Percentiles rank a stretch among this genome's conserved stretches.
phyloP scores from a whole-genome alignment of 371 early-diverging fungal genomes.

The Synchytrium microbalum region DNA sequence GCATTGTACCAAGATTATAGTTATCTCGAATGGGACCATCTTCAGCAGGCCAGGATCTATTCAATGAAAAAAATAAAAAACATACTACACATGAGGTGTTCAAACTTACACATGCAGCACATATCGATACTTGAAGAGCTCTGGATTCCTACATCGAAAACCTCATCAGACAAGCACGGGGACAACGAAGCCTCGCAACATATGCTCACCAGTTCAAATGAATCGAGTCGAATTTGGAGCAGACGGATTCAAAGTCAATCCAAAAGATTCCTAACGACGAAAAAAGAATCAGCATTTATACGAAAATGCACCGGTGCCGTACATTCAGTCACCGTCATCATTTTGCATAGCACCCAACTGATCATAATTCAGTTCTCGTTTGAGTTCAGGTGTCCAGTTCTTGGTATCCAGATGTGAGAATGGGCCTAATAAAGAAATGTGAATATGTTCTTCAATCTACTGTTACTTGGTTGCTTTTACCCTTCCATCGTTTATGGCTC shows the following conservation, averaged over 20 bases:
- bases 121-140: conserved; percentile 52
- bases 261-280: conserved; percentile 57
- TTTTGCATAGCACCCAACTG: conserved; percentile 51
- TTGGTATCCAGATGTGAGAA: conserved; percentile 64
- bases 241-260: conserved; percentile 78
- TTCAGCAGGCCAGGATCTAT: conserved; percentile 1
- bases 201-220: conserved; percentile 89
- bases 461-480: conserved; percentile 22
- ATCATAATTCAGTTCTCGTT: conserved; percentile 57
- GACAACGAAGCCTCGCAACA: conserved; percentile 10
- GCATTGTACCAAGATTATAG: not conserved
- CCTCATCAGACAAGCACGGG: too few species aligned
- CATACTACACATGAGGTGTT: not conserved
- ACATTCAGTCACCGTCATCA: conserved; percentile 55
- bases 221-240: conserved; percentile 66
- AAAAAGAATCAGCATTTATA: not conserved
- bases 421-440: conserved; percentile 22
- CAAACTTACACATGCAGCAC: conserved; percentile 48
- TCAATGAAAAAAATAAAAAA: not conserved
- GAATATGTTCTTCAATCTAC: not conserved
- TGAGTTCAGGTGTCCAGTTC: conserved; percentile 66
- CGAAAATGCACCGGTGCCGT: conserved; percentile 8
- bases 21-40: not conserved
- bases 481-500: conserved; percentile 81
- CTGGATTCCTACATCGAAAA: too few species aligned